Evolutionary conservation across 352 stramenopile species (phyloP).

Genomic region (Blastocystis sp.): DNA sequence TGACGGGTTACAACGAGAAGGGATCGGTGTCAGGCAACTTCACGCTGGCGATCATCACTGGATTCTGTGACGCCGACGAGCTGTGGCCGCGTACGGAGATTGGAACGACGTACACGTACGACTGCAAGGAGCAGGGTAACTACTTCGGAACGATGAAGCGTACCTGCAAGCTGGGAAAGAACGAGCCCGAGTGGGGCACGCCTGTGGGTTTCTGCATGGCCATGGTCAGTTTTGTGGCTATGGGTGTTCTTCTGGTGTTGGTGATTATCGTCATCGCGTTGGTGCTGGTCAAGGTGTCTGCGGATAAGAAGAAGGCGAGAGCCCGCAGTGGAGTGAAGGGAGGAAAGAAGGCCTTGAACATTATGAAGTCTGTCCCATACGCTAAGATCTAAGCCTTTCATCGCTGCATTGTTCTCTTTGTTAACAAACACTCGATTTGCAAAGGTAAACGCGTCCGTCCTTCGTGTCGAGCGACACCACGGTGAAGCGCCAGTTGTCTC

Average conservation of each 20-base stretch:
- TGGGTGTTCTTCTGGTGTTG: not conserved
- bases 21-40: not conserved
- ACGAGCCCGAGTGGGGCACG: slow-evolving; percentile 34
- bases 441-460: slow-evolving; percentile 28
- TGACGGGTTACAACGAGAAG: slow-evolving; percentile 50
- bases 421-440: slow-evolving; percentile 41
- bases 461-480: slow-evolving; percentile 30
- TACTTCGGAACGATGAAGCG: not conserved
- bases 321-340: slow-evolving; percentile 20
- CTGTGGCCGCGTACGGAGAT: not conserved
- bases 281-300: not conserved
- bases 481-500: slow-evolving; percentile 29
- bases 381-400: slow-evolving; percentile 40
- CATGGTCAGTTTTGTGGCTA: not conserved
- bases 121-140: not conserved
- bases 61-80: slow-evolving; percentile 23
- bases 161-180: slow-evolving; percentile 28
- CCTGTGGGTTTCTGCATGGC: slow-evolving; percentile 30
- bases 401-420: not conserved
- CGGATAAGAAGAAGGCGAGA: slow-evolving; percentile 47
- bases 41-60: not conserved
- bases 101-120: slow-evolving; percentile 6
- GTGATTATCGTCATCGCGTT: slow-evolving; percentile 23
- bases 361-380: slow-evolving; percentile 54
- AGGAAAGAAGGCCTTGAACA: slow-evolving; percentile 41